A percentile compares a stretch with the other conserved stretches of the same genome.
These are phyloP conservation scores for Phytomonas sp. DNA, from an alignment of 208 protist genomes.

Conservation along the genomic window DNA sequence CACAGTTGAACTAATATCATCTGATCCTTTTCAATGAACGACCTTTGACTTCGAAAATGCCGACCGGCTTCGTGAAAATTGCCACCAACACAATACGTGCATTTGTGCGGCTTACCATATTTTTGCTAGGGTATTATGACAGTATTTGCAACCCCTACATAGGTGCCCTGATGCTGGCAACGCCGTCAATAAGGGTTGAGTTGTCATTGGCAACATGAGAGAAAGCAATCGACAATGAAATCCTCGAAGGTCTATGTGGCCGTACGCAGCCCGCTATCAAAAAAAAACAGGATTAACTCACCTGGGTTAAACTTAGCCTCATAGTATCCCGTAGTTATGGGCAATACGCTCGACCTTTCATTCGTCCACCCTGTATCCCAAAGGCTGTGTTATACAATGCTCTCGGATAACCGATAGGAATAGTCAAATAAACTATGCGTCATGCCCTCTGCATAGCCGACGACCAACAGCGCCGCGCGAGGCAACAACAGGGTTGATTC, in stretches of 20 bases:
- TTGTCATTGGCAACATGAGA: constrained; percentile 55
- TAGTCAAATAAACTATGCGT: constrained; percentile 47
- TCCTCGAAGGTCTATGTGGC: constrained; percentile 19
- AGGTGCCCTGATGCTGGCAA: constrained; percentile 67
- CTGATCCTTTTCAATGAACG: constrained; percentile 55
- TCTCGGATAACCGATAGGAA: constrained; percentile 27
- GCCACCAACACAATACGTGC: constrained; percentile 47
- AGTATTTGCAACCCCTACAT: constrained; percentile 53
- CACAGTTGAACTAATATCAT: constrained; percentile 60
- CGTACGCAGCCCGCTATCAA: constrained; percentile 3
- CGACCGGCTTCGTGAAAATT: constrained; percentile 43
- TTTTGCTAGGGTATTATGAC: background rate
- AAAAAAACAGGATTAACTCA: constrained; percentile 9
- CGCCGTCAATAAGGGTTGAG: constrained; percentile 66
- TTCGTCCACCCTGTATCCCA: constrained; percentile 39
- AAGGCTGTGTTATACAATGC: constrained; percentile 37
- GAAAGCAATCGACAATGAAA: constrained; percentile 36
- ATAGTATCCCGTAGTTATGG: background rate
- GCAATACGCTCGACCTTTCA: background rate
- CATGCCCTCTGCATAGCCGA: constrained; percentile 31
- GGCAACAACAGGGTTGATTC: constrained; percentile 42
- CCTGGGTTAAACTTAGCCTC: background rate
- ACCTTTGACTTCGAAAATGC: constrained; percentile 23
- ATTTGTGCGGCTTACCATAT: constrained; percentile 13
- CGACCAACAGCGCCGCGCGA: constrained; percentile 36